Percentiles rank a stretch among this genome's conserved stretches.
phyloP scores from a whole-genome alignment of 2,329 filamentous ascomycete genomes.

The Cordyceps militaris region DNA sequence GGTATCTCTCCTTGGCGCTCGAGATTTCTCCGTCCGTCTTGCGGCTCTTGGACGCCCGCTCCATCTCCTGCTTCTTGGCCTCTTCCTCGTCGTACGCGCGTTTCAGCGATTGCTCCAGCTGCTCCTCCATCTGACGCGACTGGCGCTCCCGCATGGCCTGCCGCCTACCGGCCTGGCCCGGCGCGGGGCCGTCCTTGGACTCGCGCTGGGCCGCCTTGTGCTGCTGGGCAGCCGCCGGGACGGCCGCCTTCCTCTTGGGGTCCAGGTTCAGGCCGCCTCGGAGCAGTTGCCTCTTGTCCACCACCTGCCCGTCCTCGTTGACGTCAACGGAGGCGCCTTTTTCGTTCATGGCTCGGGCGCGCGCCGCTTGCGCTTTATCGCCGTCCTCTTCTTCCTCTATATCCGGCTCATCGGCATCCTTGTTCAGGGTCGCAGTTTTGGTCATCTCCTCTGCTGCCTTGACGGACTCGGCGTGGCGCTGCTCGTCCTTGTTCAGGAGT shows the following conservation, averaged over 20 bases:
- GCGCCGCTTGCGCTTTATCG: conserved; percentile 52
- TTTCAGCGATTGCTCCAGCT: conserved; percentile 67
- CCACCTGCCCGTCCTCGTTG: conserved; percentile 77
- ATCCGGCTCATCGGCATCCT: conserved; percentile 8
- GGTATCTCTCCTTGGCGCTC: conserved; percentile 71
- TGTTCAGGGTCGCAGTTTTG: conserved; percentile 27
- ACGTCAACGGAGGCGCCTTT: conserved; percentile 56
- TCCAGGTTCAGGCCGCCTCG: conserved; percentile 68
- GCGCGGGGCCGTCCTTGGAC: conserved; percentile 31
- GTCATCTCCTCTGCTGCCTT: conserved; percentile 55
- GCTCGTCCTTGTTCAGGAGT: conserved; percentile 63
- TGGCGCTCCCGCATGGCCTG: conserved; percentile 69
- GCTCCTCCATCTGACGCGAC: conserved; percentile 70
- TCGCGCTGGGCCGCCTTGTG: conserved; percentile 23
- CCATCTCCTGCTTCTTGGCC: conserved; percentile 54
- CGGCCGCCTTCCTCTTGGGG: conserved; percentile 47
- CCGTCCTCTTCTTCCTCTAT: conserved; percentile 29
- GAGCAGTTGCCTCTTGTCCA: conserved; percentile 76
- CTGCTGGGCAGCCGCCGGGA: conserved; percentile 26
- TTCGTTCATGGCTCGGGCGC: conserved; percentile 61
- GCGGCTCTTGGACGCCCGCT: conserved; percentile 63
- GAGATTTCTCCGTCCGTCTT: conserved; percentile 73
- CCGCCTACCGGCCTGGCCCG: conserved; percentile 40
- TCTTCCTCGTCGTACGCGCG: conserved; percentile 61
- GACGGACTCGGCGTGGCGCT: conserved; percentile 61